Evolutionary conservation across 1,139 yeast species (phyloP).

Genomic region (Kodamaea derodonti): DNA sequence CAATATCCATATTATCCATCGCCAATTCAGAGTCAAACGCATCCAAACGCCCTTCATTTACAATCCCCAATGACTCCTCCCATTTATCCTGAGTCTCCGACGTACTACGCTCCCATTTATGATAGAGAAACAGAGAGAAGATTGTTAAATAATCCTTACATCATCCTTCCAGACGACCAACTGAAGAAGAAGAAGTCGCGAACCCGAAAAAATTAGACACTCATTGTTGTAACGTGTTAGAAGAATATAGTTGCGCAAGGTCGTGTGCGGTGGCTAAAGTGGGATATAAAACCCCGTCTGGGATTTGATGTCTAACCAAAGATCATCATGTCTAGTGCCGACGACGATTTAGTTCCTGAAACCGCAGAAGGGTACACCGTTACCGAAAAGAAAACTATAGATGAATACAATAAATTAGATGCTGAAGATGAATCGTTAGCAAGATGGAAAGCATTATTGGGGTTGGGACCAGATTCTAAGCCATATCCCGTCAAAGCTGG

Average conservation of each 20-base stretch:
- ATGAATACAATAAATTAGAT: slow-evolving; percentile 78
- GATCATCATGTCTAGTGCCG: slow-evolving; percentile 25
- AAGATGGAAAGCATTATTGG: slow-evolving; percentile 90
- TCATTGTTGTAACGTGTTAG: neutral
- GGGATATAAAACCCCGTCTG: too few species aligned
- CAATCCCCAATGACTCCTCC: neutral
- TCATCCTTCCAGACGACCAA: slow-evolving; percentile 23
- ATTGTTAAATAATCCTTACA: slow-evolving; percentile 30
- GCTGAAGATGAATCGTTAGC: slow-evolving; percentile 89
- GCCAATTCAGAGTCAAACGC: neutral
- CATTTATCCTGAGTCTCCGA: neutral
- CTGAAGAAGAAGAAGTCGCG: slow-evolving; percentile 5
- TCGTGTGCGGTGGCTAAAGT: neutral
- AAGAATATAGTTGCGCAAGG: too few species aligned
- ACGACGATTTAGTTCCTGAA: slow-evolving; percentile 64
- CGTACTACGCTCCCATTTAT: slow-evolving; percentile 9
- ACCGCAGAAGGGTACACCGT: slow-evolving; percentile 69
- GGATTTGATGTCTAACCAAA: too few species aligned
- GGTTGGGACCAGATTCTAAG: slow-evolving; percentile 52
- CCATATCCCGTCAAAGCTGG: slow-evolving; percentile 66
- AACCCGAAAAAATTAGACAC: neutral
- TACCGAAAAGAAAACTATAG: slow-evolving; percentile 80
- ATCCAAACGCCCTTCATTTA: neutral
- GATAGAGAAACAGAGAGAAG: slow-evolving; percentile 29
- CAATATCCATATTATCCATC: neutral